Base-by-base conservation (phyloP, 2,329 filamentous ascomycete genomes). In the Mycosphaerella sp. region DNA sequence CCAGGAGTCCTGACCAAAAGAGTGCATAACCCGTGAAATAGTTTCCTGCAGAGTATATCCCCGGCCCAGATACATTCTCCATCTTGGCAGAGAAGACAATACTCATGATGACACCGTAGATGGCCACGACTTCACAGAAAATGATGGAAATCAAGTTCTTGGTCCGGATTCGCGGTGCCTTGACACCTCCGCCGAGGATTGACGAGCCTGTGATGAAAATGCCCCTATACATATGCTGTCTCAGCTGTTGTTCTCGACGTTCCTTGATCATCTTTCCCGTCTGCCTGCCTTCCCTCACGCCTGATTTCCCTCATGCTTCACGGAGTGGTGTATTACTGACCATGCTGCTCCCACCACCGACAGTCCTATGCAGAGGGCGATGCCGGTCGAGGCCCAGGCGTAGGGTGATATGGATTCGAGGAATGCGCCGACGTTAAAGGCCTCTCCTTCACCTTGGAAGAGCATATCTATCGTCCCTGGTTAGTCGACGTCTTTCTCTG, bases 101-200 rank as follows among this genome's bases (percentile, higher is more conserved):
- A 64, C 90, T 86, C 89, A 98, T 98, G 75, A 98, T 98, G 73
- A 98, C 91, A 65, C 94, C 94, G 79, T 98, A 98, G 72, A 98
- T 98, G 72, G 93, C 93, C 66, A 98, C 93, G 67, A 98, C 93
- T 75, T 98, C 93, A 77, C 93, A 98, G 76, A 98, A 98, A 75
- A 98, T 97, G 73, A 98, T 98, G 65, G 91, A 97, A 70, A 98
- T 97, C 67, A 98, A 74, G 78, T 98, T 98, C 84, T 98, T 98
- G 58, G 93, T 98, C 70, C 93, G 88, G 74, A 98, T 98, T 64
- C 93, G 86, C 34, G 94, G 94, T 41, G 93, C 91, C 72, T 87
- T 91, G 67, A 98, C 93, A 76, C 93, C 93, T 64, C 88, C 93
- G 66, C 94, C 94, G 61, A 98, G 81, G 70, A 98, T 98, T 52